Conservation (phyloP, 345 rosid genomes). For the Garcia nutans region DNA sequence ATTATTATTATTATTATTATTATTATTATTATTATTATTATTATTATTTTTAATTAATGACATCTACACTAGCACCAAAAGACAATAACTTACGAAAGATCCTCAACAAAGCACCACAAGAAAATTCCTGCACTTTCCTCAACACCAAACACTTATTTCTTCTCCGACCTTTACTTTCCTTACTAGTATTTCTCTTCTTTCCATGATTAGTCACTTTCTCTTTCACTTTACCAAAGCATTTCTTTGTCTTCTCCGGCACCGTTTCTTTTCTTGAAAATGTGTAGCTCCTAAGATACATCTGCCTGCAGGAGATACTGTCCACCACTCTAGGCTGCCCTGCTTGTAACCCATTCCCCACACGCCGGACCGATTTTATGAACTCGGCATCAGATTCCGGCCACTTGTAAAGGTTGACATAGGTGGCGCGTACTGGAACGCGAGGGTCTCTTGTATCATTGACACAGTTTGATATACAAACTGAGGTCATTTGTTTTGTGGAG, state of each 20-base stretch:
- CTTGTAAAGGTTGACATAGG: conserved; percentile 49
- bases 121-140: conserved; percentile 52
- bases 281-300: conserved; percentile 31
- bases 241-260: conserved; percentile 27
- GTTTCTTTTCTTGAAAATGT: conserved; percentile 27
- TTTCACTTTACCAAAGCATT: conserved; percentile 27
- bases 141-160: conserved; percentile 41
- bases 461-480: conserved; percentile 78
- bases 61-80: conserved; percentile 56
- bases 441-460: conserved; percentile 67
- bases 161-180: conserved; percentile 9
- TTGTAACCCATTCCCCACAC: conserved; percentile 20
- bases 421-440: conserved; percentile 56
- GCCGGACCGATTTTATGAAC: conserved; percentile 30
- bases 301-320: conserved; percentile 28
- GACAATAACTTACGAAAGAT: conserved; percentile 51
- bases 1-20: no score
- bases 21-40: no score
- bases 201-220: conserved; percentile 20
- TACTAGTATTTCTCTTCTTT: conserved; percentile 6
- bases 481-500: conserved; percentile 39
- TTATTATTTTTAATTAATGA: conserved; percentile 22
- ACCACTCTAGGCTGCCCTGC: conserved; percentile 18
- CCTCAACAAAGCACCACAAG: conserved; percentile 47
- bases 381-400: conserved; percentile 31